phyloP scores from a whole-genome alignment of 2,329 filamentous ascomycete genomes.

The Diaporthe aspalathi region DNA sequence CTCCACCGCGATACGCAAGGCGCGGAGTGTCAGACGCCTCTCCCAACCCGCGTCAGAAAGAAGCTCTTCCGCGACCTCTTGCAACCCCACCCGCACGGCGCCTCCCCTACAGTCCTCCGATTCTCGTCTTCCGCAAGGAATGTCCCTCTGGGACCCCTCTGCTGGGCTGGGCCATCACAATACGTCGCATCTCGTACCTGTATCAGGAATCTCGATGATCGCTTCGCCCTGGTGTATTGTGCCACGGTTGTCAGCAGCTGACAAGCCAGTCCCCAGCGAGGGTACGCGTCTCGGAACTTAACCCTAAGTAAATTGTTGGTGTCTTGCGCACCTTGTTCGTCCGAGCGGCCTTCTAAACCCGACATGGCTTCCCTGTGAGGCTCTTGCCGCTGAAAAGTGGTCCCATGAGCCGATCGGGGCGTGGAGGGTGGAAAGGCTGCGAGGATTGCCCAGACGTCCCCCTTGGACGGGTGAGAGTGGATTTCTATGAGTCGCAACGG shows the following conservation, averaged over 20 bases:
- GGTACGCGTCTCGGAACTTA: conserved; percentile 88
- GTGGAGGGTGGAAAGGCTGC: conserved; percentile 60
- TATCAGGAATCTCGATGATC: conserved; percentile 62
- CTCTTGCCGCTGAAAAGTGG: conserved; percentile 64
- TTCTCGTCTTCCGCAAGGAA: conserved; percentile 76
- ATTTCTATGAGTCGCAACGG: conserved; percentile 78
- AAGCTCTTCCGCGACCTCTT: conserved; percentile 59
- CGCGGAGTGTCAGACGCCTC: conserved; percentile 38
- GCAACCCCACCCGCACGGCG: conserved; percentile 68
- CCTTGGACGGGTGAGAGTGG: conserved; percentile 63
- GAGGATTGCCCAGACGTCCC: conserved; percentile 68
- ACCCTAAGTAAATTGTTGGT: conserved; percentile 89
- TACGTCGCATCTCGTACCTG: conserved; percentile 73
- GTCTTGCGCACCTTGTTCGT: conserved; percentile 79
- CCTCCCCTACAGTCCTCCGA: conserved; percentile 85
- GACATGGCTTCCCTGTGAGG: conserved; percentile 46
- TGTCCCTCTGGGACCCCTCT: conserved; percentile 63
- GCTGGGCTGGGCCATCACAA: conserved; percentile 52
- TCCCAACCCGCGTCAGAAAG: conserved; percentile 43
- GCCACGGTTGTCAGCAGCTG: conserved; percentile 52
- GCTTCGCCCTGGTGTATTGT: conserved; percentile 60
- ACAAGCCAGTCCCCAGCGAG: conserved; percentile 60
- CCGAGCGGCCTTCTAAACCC: conserved; percentile 73
- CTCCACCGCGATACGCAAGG: conserved; percentile 49
- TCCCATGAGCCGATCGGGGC: conserved; percentile 49